Percentiles rank a stretch among this genome's conserved stretches.
phyloP scores from a whole-genome alignment of 2,329 filamentous ascomycete genomes.

The Pleomassaria siparia region DNA sequence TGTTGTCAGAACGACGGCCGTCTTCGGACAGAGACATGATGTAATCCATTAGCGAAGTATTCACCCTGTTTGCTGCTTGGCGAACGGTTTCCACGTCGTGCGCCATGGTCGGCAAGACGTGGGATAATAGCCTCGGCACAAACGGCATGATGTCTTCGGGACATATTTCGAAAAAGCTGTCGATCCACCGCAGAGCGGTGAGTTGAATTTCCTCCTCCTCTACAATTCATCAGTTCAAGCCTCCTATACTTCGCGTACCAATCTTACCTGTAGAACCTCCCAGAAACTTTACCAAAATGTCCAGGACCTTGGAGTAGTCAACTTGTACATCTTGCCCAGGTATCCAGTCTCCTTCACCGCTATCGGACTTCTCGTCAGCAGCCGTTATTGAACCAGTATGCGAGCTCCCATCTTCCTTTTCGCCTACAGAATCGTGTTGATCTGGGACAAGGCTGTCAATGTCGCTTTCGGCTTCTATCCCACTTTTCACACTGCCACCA shows the following conservation, averaged over 20 bases:
- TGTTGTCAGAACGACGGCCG: constrained; percentile 44
- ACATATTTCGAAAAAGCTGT: constrained; percentile 94
- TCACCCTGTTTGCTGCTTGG: constrained; percentile 84
- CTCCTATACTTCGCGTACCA: background rate
- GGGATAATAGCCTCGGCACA: constrained; percentile 86
- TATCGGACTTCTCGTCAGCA: constrained; percentile 40
- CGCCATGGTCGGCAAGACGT: constrained; percentile 91
- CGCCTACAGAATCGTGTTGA: constrained; percentile 51
- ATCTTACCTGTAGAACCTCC: constrained; percentile 73
- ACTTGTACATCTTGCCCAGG: constrained; percentile 96
- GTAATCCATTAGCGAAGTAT: constrained; percentile 88
- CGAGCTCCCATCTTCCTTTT: constrained; percentile 50
- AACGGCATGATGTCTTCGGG: constrained; percentile 95
- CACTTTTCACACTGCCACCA: constrained; percentile 56
- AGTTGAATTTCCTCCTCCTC: constrained; percentile 85
- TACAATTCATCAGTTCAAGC: constrained; percentile 39
- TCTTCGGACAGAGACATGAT: constrained; percentile 84
- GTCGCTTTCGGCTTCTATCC: constrained; percentile 49
- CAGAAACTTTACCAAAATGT: constrained; percentile 87
- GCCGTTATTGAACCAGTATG: constrained; percentile 35
- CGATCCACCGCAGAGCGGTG: constrained; percentile 91
- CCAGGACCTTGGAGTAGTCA: constrained; percentile 86
- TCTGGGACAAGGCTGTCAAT: constrained; percentile 57
- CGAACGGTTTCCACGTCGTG: constrained; percentile 88
- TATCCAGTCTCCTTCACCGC: constrained; percentile 89